phyloP scores from a whole-genome alignment of 495 filamentous ascomycete species.

The Cladorrhinum samala region DNA sequence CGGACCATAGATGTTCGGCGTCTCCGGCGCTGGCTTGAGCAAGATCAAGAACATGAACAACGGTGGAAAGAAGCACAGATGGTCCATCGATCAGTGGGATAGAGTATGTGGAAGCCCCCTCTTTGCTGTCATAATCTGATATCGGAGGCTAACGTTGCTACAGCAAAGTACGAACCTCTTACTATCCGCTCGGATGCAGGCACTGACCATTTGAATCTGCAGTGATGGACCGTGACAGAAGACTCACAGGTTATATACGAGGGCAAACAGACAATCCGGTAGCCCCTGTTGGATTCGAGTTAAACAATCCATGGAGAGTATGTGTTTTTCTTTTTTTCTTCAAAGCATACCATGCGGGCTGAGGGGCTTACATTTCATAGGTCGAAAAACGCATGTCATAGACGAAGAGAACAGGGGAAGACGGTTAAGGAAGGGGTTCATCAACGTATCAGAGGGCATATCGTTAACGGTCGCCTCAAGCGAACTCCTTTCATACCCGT shows the following conservation, averaged over 20 bases:
- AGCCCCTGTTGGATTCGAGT: slow-evolving; percentile 82
- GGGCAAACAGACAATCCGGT: slow-evolving; percentile 76
- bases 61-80: slow-evolving; percentile 78
- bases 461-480: not conserved
- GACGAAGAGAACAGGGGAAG: not conserved
- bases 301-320: slow-evolving; percentile 92
- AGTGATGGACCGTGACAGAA: slow-evolving; percentile 97
- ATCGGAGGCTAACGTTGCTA: slow-evolving; percentile 27
- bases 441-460: not conserved
- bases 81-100: slow-evolving; percentile 89
- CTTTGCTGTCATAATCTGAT: not conserved
- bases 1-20: slow-evolving; percentile 73
- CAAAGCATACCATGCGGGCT: no score
- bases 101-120: slow-evolving; percentile 67
- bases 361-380: slow-evolving; percentile 28
- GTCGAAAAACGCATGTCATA: slow-evolving; percentile 47
- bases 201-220: slow-evolving; percentile 19
- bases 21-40: slow-evolving; percentile 69
- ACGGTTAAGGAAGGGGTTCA: not conserved
- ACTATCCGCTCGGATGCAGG: not conserved
- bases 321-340: not conserved
- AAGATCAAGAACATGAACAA: slow-evolving; percentile 73
- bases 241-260: slow-evolving; percentile 78
- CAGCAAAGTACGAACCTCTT: slow-evolving; percentile 66
- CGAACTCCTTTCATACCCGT: not conserved